Percentiles rank a stretch among this genome's conserved stretches.
These are phyloP conservation scores for Alternaria longipes DNA, from an alignment of 2,329 filamentous ascomycete species.

Conservation along the genomic window DNA sequence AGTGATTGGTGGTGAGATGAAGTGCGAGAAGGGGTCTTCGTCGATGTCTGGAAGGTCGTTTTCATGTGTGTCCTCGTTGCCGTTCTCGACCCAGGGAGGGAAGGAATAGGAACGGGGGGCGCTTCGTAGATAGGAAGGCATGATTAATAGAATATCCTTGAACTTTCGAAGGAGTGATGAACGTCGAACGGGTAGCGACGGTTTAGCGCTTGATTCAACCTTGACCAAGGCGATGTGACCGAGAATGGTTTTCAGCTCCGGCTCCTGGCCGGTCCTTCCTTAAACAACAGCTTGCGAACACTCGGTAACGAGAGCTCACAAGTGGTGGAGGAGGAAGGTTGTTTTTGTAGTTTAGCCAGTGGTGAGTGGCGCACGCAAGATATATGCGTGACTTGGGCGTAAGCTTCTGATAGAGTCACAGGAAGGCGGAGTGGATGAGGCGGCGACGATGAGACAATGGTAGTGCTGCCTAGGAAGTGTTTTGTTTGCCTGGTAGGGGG, in stretches of 20 bases:
- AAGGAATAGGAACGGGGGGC: conserved; percentile 46
- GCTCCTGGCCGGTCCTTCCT: conserved; percentile 44
- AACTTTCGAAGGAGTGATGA: conserved; percentile 33
- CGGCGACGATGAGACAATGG: conserved; percentile 38
- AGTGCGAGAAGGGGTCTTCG: conserved; percentile 56
- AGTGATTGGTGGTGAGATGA: conserved; percentile 52
- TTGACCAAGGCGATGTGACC: conserved; percentile 34
- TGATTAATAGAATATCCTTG: conserved; percentile 38
- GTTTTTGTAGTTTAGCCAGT: conserved; percentile 33
- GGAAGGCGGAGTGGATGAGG: conserved; percentile 40
- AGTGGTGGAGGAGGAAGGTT: conserved; percentile 23
- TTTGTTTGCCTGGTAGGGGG: conserved; percentile 40
- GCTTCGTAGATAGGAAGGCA: conserved; percentile 47
- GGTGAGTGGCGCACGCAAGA: conserved; percentile 20
- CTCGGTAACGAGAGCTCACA: conserved; percentile 25
- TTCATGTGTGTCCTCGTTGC: conserved; percentile 30
- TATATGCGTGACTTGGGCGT: conserved; percentile 47
- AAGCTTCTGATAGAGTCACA: conserved; percentile 39
- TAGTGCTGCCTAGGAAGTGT: conserved; percentile 39
- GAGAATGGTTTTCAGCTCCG: conserved; percentile 31
- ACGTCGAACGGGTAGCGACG: conserved; percentile 34
- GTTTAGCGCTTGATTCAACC: conserved; percentile 36
- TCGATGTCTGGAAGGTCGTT: conserved; percentile 52
- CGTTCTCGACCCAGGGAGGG: conserved; percentile 45
- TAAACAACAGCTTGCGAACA: conserved; percentile 31